Evolutionary conservation across 331 rosid genomes (phyloP), one percentile per base, ranked within the genome.

Genomic region (Stylosanthes scabra): DNA sequence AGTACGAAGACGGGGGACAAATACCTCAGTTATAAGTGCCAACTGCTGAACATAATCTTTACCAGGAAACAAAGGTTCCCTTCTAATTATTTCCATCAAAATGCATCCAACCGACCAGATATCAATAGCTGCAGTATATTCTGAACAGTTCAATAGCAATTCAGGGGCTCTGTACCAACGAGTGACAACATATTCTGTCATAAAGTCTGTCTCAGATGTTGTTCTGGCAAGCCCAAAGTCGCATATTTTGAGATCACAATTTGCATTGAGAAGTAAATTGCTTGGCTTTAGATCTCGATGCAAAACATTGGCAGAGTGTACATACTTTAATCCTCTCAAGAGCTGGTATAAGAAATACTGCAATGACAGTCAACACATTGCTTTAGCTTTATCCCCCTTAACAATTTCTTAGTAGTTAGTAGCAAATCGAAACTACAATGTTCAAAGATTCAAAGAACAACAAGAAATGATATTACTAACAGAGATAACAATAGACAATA

Each of bases 211-310:
- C 91, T 93, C 98, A 8, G 98, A 91, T 63, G 98, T 93, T 58
- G 94, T 93, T 83, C 98, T 91, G 50, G 98, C 98, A 39, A 93
- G 96, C 78, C 98, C 98, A 85, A 93, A 93, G 88, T 93, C 98
- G 70, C 97, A 91, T 69, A 93, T 93, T 82, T 93, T 93, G 68
- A 93, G 91, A 83, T 93, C 97, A 75, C 98, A 91, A 74, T 85
- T 89, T 55, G 93, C 89, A 79, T 91, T 88, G 60, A 91, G 97
- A 72, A 91, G 96, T 76, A 93, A 88, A 83, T 93, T 93, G 86
- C 98, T 91, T 63, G 98, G 98, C 70, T 93, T 93, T 72, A 93
- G 85, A 81, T 93, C 98, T 25, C 98, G 97, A 82, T 93, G 98
- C 90, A 91, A 76, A 74, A 91, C 97, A 78, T 89, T 91, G 54